Evolutionary conservation across 768 basidiomycete genomes (phyloP), one percentile per base, ranked within the genome.

Genomic region (Crepidotus variabilis): DNA sequence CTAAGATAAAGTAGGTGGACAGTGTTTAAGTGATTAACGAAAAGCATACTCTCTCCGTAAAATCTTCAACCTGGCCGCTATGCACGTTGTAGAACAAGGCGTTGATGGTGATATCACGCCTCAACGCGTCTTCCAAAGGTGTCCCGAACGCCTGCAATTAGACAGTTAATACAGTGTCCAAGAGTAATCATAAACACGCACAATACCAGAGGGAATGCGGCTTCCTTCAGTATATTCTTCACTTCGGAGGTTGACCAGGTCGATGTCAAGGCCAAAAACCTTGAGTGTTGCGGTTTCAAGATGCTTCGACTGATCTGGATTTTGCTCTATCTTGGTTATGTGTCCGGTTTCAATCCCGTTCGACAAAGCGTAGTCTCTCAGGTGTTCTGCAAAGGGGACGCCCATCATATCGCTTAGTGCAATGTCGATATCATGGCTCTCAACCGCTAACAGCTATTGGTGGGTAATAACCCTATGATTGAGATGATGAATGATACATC

Each of bases 291-390:
- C 95, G 1, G 97, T 98, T 72, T 98, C 96, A 28, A 99, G 80
- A 72, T 99, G 97, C 68, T 99, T 99, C 32, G 92, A 95, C 73
- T 98, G 96, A 43, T 94, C 94, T 0, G 97, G 96, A 67, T 98
- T 98, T 58, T 87, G 86, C 56, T 91, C 92, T 57, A 99, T 91
- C 67, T 87, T 92, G 20, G 88, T 82, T 50, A 96, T 82, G 8
- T 78, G 75, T 32, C 84, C 84, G 2, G 82, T 78, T 32, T 77
- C 63, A 11, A 88, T 63, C 11, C 78, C 74, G 64, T 83, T 82
- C 14, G 71, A 68, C 1, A 74, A 63, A 1, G 82, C 78, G 71
- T 84, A 95, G 21, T 77, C 71, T 7, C 85, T 79, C 56, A 99
- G 84, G 53, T 85, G 78, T 53, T 87, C 80, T 1, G 95, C 97